Conservation (phyloP, 2,329 filamentous ascomycete genomes). For the Phyllosticta citrichinensis region DNA sequence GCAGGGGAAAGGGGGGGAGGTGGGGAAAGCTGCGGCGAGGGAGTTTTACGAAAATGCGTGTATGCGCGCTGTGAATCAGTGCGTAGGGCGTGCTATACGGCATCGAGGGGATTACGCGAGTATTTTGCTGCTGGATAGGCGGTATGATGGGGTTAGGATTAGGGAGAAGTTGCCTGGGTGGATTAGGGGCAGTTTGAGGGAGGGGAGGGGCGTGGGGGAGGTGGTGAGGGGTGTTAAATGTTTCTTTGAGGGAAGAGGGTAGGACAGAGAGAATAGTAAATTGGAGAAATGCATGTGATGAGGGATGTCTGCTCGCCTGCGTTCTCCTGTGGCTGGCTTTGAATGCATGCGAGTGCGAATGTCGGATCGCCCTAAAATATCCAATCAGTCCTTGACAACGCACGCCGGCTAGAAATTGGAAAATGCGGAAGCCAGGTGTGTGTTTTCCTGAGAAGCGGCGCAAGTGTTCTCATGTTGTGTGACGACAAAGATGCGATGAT, state of each 20-base stretch:
- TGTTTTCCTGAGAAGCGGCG: no score
- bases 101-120: constrained; percentile 83
- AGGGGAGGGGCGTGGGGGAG: constrained; percentile 31
- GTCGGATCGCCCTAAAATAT: no score
- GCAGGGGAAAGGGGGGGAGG: constrained; percentile 24
- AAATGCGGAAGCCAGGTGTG: no score
- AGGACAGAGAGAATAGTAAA: not conserved
- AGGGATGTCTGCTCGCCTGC: no score
- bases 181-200: constrained; percentile 62
- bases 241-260: constrained; percentile 28
- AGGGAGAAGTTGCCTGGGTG: constrained; percentile 74
- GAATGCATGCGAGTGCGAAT: no score
- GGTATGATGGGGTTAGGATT: constrained; percentile 68
- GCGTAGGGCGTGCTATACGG: constrained; percentile 83
- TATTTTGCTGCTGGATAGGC: constrained; percentile 72
- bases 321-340: no score
- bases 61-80: constrained; percentile 96
- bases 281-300: no score
- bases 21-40: constrained; percentile 43
- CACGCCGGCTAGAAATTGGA: no score
- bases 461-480: no score
- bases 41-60: constrained; percentile 92
- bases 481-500: not conserved
- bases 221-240: constrained; percentile 27
- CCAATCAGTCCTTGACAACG: no score